These are phyloP conservation scores for Nymphaea thermarum DNA, from an alignment of 164 flowering plant species.

Conservation along the genomic window DNA sequence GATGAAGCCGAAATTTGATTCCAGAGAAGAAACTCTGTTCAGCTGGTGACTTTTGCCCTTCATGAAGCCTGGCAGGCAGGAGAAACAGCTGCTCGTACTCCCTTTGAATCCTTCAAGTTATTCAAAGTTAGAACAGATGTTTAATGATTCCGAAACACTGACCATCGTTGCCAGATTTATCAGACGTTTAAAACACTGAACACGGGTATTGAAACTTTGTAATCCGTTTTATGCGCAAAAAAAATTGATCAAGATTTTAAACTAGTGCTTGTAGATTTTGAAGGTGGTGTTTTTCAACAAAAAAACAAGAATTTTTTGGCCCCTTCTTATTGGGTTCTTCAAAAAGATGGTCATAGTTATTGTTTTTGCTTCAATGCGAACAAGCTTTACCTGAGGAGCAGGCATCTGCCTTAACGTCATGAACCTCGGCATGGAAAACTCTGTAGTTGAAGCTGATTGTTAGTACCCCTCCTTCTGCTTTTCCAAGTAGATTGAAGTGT, in stretches of 20 bases:
- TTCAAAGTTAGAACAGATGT: no score
- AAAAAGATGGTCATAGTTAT: no score
- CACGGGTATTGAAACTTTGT: no score
- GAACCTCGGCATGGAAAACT: not conserved
- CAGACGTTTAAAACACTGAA: no score
- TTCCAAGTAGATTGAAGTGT: constrained; percentile 6
- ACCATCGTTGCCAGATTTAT: no score
- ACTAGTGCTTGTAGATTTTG: no score
- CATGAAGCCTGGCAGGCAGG: constrained; percentile 5
- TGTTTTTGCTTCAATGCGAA: not conserved
- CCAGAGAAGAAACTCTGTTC: constrained; percentile 7
- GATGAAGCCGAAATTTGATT: constrained; percentile 7
- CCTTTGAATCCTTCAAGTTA: not conserved
- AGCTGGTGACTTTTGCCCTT: not conserved
- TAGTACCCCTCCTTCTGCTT: constrained; percentile 4
- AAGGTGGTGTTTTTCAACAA: no score
- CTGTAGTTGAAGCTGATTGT: constrained; percentile 6
- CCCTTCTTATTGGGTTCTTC: no score
- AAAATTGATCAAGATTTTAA: no score
- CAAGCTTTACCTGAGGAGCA: not conserved
- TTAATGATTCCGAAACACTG: no score
- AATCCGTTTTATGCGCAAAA: no score
- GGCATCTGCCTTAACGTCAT: not conserved
- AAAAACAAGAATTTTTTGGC: no score
- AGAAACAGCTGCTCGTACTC: constrained; percentile 3